Conservation (phyloP, 257 asterid species). For the Ilex asprella region DNA sequence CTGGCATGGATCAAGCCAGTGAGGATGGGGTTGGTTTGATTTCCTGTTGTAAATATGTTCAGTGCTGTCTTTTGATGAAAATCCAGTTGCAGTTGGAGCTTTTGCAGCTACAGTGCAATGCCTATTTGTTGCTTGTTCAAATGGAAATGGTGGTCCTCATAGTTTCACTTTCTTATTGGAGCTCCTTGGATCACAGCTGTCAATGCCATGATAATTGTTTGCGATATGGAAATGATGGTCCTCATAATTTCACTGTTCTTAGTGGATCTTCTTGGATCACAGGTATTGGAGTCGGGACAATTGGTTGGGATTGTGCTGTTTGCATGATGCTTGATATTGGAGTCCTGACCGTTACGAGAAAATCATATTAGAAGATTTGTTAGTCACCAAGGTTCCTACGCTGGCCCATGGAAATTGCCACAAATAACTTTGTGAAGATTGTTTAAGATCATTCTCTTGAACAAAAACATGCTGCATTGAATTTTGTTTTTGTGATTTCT, state of each 20-base stretch:
- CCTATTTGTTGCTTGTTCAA: not conserved
- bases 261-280: not conserved
- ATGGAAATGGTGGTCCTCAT: not conserved
- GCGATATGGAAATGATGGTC: not conserved
- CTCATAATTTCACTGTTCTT: not conserved
- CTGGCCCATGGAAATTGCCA: not conserved
- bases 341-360: not conserved
- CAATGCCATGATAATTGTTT: not conserved
- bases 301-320: not conserved
- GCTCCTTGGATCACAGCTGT: not conserved
- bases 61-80: not conserved
- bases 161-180: not conserved
- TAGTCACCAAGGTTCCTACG: not conserved
- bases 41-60: not conserved
- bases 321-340: not conserved
- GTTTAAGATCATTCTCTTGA: not conserved
- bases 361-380: not conserved
- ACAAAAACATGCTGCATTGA: not conserved
- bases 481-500: not conserved
- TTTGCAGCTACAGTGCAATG: not conserved
- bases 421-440: not conserved
- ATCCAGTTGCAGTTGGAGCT: not conserved
- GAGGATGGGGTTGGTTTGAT: not conserved
- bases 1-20: slow-evolving; percentile 1
- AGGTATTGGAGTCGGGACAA: not conserved